A percentile compares a stretch with the other conserved stretches of the same genome.
Conservation (phyloP, 2,329 filamentous ascomycete species). For the Talaromyces sp. region DNA sequence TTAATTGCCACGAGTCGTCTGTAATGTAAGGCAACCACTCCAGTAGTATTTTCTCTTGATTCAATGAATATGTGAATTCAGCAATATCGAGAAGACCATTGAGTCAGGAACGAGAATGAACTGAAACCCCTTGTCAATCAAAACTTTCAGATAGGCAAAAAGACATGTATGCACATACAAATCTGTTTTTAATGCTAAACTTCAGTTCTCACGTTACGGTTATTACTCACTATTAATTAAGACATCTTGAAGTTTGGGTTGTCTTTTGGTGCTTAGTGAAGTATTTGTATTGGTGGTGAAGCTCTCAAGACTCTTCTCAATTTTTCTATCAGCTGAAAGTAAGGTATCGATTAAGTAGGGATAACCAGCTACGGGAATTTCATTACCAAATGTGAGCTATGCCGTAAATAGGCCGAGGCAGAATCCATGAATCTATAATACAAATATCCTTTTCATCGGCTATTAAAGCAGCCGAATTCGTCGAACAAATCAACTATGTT, state of each 20-base stretch:
- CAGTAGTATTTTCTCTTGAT: not conserved
- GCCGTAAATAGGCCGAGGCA: not conserved
- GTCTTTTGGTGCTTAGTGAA: not conserved
- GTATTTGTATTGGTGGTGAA: not conserved
- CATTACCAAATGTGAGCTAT: not conserved
- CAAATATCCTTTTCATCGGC: not conserved
- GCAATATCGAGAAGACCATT: not conserved
- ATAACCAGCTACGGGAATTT: not conserved
- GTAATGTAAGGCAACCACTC: not conserved
- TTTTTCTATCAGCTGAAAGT: not conserved
- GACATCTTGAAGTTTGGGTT: not conserved
- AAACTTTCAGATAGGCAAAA: not conserved
- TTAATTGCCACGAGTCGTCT: not conserved
- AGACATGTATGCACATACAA: not conserved
- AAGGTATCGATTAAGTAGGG: not conserved
- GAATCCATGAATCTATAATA: not conserved
- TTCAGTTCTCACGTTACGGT: too few species aligned
- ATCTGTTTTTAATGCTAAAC: not conserved
- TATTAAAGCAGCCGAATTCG: not conserved
- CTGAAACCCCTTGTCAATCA: not conserved
- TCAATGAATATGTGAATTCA: not conserved
- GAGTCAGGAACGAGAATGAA: not conserved
- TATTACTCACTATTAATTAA: not conserved
- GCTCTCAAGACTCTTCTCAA: not conserved
- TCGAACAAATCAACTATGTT: not conserved